Base-by-base conservation (phyloP, 805 yeast species). In the Hanseniaspora pseudoguilliermondii region DNA sequence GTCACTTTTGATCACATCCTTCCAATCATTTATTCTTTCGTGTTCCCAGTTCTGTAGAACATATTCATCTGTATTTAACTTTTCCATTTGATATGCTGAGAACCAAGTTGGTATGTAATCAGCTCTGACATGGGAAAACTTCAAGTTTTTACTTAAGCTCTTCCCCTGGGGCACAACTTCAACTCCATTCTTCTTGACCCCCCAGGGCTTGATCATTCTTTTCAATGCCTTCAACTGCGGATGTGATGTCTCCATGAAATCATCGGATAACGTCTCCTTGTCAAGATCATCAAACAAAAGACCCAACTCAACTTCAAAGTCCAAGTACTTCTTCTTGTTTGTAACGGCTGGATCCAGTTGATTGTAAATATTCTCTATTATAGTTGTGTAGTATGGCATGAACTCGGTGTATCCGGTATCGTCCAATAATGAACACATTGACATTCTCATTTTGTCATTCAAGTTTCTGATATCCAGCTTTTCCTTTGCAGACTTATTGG, bases 71-170 rank as follows among this genome's bases (percentile, higher is more conserved):
- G 56, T 43, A 4, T 64, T 65, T 11, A 83, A 59, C 61, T 80
- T 81, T 15, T 78, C 81, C 86, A 84, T 80, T 0, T 67, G 62
- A 41, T 86, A 62, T 15, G 84, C 83, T 58, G 81, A 83, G 56
- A 75, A 73, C 29, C 76, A 69, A 0, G 86, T 79, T 1, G 95
- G 95, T 8, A 85, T 64, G 86, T 90, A 86, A 64, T 85, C 90
- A 58, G 84, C 89, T 64, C 84, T 77, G 47, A 87, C 80, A 62
- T 82, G 82, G 0, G 95, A 81, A 58, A 88, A 71, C 13, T 77
- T 71, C 49, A 87, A 69, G 61, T 84, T 84, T 59, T 88, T 75
- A 0, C 86, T 79, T 25, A 68, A 63, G 25, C 69, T 69, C 2
- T 68, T 65, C 1, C 70, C 70, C 29, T 91, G 91, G 0, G 96